Percentiles rank a stretch among this genome's conserved stretches.
These are phyloP conservation scores for Citrus trifoliata DNA, from an alignment of 345 rosid species.

Conservation along the genomic window DNA sequence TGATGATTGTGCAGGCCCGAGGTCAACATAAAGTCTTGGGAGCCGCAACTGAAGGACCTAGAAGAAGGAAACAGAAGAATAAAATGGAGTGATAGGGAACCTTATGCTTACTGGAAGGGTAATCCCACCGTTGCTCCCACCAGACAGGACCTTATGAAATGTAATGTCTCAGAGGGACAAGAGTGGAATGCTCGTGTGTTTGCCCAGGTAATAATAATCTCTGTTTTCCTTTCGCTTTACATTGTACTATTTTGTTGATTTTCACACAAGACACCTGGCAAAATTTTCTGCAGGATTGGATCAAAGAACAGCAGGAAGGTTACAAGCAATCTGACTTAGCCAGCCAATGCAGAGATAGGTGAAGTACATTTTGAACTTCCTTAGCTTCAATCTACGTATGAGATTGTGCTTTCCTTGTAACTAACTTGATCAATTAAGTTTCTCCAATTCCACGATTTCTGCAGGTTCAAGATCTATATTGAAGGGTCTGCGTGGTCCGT, in stretches of 20 bases:
- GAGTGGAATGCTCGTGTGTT: slow-evolving; percentile 94
- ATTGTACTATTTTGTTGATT: too few species aligned
- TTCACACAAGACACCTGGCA: background rate
- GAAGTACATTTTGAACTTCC: background rate
- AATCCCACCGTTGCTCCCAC: slow-evolving; percentile 70
- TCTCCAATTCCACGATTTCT: background rate
- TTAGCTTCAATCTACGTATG: background rate
- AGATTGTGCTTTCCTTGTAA: background rate
- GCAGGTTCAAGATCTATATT: slow-evolving; percentile 75
- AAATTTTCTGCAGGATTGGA: slow-evolving; percentile 66
- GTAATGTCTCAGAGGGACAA: slow-evolving; percentile 57
- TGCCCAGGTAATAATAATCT: slow-evolving; percentile 43
- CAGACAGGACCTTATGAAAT: slow-evolving; percentile 68
- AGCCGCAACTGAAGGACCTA: slow-evolving; percentile 39
- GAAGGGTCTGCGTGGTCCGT: slow-evolving; percentile 95
- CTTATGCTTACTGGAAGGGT: slow-evolving; percentile 94
- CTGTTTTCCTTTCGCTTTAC: background rate
- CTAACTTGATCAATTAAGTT: background rate
- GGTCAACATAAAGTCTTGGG: slow-evolving; percentile 76
- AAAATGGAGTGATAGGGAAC: slow-evolving; percentile 61
- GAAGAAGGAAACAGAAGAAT: slow-evolving; percentile 47
- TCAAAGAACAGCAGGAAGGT: slow-evolving; percentile 55
- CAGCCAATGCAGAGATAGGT: slow-evolving; percentile 81
- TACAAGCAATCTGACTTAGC: slow-evolving; percentile 77
- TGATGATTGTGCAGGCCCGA: slow-evolving; percentile 53